phyloP scores from a whole-genome alignment of 2,329 filamentous ascomycete species.

The Didymellaceae sp. region DNA sequence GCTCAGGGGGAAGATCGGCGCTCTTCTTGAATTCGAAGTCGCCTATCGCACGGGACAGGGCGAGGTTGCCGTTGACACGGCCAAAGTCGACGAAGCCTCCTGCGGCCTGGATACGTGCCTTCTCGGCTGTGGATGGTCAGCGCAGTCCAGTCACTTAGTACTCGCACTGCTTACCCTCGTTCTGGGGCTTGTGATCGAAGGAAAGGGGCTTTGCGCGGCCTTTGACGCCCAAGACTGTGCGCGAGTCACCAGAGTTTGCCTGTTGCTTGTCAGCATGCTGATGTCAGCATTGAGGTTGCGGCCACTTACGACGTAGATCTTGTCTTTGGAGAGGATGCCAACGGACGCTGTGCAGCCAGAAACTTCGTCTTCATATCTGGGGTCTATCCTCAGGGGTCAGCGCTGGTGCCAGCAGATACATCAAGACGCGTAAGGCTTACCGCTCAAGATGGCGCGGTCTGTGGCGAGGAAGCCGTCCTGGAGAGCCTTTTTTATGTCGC shows the following conservation, averaged over 20 bases:
- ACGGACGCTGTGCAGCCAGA: constrained; percentile 97
- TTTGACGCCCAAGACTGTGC: constrained; percentile 94
- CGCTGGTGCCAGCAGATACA: constrained; percentile 16
- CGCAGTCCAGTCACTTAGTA: neutral
- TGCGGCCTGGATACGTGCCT: constrained; percentile 91
- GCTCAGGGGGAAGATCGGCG: constrained; percentile 93
- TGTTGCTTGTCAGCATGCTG: constrained; percentile 51
- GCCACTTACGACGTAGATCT: constrained; percentile 88
- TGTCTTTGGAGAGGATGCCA: constrained; percentile 84
- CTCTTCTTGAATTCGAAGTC: constrained; percentile 99
- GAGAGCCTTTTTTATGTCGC: constrained; percentile 91
- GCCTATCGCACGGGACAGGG: constrained; percentile 93
- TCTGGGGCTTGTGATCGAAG: constrained; percentile 99
- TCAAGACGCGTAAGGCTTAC: constrained; percentile 59
- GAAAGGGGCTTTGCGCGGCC: constrained; percentile 96
- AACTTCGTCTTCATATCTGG: constrained; percentile 95
- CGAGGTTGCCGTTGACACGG: constrained; percentile 96
- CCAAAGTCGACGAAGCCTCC: constrained; percentile 99
- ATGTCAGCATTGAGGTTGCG: neutral
- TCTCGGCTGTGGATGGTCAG: constrained; percentile 72
- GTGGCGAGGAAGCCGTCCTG: constrained; percentile 98
- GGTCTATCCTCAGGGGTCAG: constrained; percentile 68
- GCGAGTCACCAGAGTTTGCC: constrained; percentile 97
- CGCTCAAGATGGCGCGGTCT: constrained; percentile 92
- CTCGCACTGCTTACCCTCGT: constrained; percentile 72